A percentile compares a stretch with the other conserved stretches of the same genome.
Evolutionary conservation across 768 basidiomycete genomes (phyloP).

Genomic region (Pleurotus tuber-regium): DNA sequence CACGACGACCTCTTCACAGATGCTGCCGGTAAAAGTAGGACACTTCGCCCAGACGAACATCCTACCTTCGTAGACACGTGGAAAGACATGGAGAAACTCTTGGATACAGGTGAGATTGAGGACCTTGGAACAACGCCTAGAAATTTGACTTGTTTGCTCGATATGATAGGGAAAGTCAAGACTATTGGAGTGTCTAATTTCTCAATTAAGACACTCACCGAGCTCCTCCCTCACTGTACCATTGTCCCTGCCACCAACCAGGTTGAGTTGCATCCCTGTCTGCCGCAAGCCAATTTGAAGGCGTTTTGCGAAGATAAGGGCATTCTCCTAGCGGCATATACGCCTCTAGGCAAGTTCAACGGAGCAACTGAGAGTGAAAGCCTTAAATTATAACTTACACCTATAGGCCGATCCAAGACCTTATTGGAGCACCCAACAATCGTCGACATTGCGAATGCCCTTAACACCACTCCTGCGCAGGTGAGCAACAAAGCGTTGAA

Average conservation of each 20-base stretch:
- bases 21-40: slow-evolving; percentile 7
- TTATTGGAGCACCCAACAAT: neutral
- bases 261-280: slow-evolving; percentile 55
- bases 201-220: slow-evolving; percentile 38
- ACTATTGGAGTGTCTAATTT: slow-evolving; percentile 60
- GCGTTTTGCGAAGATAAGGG: slow-evolving; percentile 46
- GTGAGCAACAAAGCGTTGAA: too few species aligned
- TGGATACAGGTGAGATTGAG: slow-evolving; percentile 9
- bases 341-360: slow-evolving; percentile 33
- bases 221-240: slow-evolving; percentile 41
- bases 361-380: neutral
- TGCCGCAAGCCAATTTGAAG: slow-evolving; percentile 48
- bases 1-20: too few species aligned
- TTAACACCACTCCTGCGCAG: neutral
- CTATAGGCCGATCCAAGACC: slow-evolving; percentile 1
- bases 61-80: slow-evolving; percentile 25
- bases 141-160: neutral
- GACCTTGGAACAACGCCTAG: neutral
- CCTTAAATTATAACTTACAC: neutral
- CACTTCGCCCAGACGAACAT: slow-evolving; percentile 17
- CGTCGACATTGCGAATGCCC: neutral
- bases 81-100: slow-evolving; percentile 23
- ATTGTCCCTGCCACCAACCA: slow-evolving; percentile 56
- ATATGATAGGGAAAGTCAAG: slow-evolving; percentile 36
- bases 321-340: slow-evolving; percentile 51